phyloP scores from a whole-genome alignment of 169 alveolate genomes.

The Eimeria tenella region DNA sequence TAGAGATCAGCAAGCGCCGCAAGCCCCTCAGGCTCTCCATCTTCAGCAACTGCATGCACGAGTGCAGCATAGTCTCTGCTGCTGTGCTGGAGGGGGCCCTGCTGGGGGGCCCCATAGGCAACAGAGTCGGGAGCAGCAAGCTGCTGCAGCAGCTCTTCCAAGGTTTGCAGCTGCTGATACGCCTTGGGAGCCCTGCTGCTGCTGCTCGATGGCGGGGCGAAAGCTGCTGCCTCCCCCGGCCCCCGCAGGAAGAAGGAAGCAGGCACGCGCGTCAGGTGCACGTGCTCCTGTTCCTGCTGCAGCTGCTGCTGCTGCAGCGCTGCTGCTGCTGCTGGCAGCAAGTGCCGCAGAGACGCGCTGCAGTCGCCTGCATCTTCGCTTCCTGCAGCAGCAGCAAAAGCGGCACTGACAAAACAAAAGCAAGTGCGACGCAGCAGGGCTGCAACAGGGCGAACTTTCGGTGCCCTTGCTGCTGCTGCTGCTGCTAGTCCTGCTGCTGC shows the following conservation, averaged over 20 bases:
- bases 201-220: neutral
- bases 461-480: neutral
- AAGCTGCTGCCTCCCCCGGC: neutral
- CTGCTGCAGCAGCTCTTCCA: slow-evolving; percentile 12
- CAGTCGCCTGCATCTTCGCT: slow-evolving; percentile 27
- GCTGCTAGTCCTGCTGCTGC: slow-evolving; percentile 1
- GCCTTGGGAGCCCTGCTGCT: neutral
- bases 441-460: neutral
- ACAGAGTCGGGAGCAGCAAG: neutral
- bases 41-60: slow-evolving; percentile 82
- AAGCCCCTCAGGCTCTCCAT: slow-evolving; percentile 81
- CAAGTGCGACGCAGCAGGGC: neutral
- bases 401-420: neutral
- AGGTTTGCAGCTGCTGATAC: neutral
- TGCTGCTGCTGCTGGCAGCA: slow-evolving; percentile 35
- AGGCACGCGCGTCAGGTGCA: neutral
- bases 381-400: slow-evolving; percentile 19
- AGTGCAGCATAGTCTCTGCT: slow-evolving; percentile 79
- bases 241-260: slow-evolving; percentile 18
- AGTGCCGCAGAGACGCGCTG: neutral
- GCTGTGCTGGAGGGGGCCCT: neutral
- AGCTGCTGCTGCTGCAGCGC: slow-evolving; percentile 31
- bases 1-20: slow-evolving; percentile 83
- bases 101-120: neutral
- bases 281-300: neutral